These are phyloP conservation scores for Rhodotorula kratochvilovae DNA, from an alignment of 768 basidiomycete species.

Conservation along the genomic window DNA sequence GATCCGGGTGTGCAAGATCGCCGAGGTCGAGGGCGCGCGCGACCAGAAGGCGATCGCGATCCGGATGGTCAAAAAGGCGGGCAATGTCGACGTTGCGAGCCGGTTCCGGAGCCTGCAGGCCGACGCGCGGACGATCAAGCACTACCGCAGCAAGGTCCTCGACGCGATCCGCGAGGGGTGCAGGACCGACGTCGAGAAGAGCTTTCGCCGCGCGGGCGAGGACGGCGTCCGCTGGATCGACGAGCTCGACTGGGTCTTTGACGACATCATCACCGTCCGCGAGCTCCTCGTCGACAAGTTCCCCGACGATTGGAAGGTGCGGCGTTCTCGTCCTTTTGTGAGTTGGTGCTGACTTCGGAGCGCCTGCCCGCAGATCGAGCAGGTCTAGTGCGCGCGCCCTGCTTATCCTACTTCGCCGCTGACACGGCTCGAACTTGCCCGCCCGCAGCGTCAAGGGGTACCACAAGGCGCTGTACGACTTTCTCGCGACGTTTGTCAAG, in stretches of 20 bases:
- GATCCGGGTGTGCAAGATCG: slow-evolving; percentile 86
- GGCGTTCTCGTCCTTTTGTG: too few species aligned
- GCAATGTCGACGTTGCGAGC: slow-evolving; percentile 76
- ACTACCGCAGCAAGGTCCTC: slow-evolving; percentile 84
- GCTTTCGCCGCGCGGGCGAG: slow-evolving; percentile 50
- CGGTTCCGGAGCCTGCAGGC: slow-evolving; percentile 41
- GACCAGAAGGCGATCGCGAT: slow-evolving; percentile 97
- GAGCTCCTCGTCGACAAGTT: slow-evolving; percentile 84
- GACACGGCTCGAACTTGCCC: not conserved
- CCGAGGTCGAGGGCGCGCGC: slow-evolving; percentile 83
- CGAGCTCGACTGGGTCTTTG: slow-evolving; percentile 78
- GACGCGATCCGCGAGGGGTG: slow-evolving; percentile 61
- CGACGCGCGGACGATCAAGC: slow-evolving; percentile 78
- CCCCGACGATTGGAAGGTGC: slow-evolving; percentile 85
- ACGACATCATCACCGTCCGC: slow-evolving; percentile 89
- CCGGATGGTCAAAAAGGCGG: slow-evolving; percentile 83
- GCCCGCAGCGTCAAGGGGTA: slow-evolving; percentile 64
- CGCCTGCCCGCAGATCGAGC: slow-evolving; percentile 16
- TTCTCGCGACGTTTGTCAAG: slow-evolving; percentile 64
- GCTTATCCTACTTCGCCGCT: not conserved
- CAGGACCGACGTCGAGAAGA: slow-evolving; percentile 31
- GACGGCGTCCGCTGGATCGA: slow-evolving; percentile 71
- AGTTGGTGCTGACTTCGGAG: not conserved
- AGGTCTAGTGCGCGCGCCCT: slow-evolving; percentile 25
- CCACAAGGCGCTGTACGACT: slow-evolving; percentile 74